Conservation (phyloP, 139 green algal genomes). For the Closterium sp. region DNA sequence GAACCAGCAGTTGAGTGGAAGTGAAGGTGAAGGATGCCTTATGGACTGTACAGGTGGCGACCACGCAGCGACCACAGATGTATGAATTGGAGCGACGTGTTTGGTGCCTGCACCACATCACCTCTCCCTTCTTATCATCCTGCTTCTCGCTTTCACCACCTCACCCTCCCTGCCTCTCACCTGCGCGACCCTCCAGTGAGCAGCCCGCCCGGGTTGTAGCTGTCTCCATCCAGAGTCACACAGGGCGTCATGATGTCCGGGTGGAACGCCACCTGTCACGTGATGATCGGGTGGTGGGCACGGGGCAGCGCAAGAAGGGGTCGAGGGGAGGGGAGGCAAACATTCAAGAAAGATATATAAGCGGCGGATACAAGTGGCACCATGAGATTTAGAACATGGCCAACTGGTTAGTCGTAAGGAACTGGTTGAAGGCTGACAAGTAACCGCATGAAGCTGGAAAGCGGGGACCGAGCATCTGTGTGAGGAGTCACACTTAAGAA, state of each 20-base stretch:
- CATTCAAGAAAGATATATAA: background rate
- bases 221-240: conserved; percentile 93
- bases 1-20: too few relatives aligned
- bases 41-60: too few relatives aligned
- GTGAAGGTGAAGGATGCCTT: too few relatives aligned
- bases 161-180: background rate
- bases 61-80: too few relatives aligned
- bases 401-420: too few relatives aligned
- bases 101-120: too few relatives aligned
- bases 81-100: too few relatives aligned
- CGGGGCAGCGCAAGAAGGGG: background rate
- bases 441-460: too few relatives aligned
- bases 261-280: conserved; percentile 75
- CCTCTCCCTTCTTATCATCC: too few relatives aligned
- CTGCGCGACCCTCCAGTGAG: conserved; percentile 75
- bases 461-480: too few relatives aligned
- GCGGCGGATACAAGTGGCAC: background rate
- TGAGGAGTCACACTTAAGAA: too few relatives aligned
- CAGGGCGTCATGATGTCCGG: conserved; percentile 80
- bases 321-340: background rate
- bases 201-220: conserved; percentile 88
- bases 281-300: background rate
- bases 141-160: background rate
- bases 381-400: background rate
- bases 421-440: too few relatives aligned